Base-by-base conservation (phyloP, 768 basidiomycete species). In the Chalciporus sphaerocephalus region DNA sequence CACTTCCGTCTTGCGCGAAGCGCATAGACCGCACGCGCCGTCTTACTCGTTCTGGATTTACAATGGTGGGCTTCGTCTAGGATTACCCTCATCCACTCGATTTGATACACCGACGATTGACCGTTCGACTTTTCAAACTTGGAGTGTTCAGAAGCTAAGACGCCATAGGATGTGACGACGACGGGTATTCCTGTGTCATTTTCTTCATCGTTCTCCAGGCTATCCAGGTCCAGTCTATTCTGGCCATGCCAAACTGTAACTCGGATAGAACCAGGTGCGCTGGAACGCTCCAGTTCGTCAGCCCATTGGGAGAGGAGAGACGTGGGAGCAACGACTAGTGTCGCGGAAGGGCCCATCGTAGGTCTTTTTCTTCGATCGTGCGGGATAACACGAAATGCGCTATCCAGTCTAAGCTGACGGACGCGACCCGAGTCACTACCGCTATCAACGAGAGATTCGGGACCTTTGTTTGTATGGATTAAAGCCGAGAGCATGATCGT, bases 21-120 rank as follows among this genome's bases (percentile, higher is more conserved):
- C 5, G 88, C 88, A 61, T 87, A 97, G 36, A 89, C 89, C 6
- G 95, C 87, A 54, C 84, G 87, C 0, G 92, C 91, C 12, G 88
- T 90, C 64, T 88, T 87, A 56, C 90, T 93, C 6, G 78, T 75
- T 18, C 94, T 78, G 11, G 88, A 92, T 68, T 96, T 97, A 72
- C 91, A 93, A 50, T 88, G 81, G 65, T 98, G 95, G 2, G 95
- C 95, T 66, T 98, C 95, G 58, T 98, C 95, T 7, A 94, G 74
- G 25, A 95, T 79, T 13, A 91, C 76, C 41, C 87, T 76, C 42
- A 88, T 72, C 89, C 88, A 93, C 50, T 85, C 76, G 32, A 84
- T 75, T 60, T 91, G 84, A 58, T 87, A 93, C 4, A 90, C 68
- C 0, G 83, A 75, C 3, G 83, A 82, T 37, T 66, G 67, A 2